Evolutionary conservation across 345 rosid species (phyloP).

Genomic region (Brassica juncea): DNA sequence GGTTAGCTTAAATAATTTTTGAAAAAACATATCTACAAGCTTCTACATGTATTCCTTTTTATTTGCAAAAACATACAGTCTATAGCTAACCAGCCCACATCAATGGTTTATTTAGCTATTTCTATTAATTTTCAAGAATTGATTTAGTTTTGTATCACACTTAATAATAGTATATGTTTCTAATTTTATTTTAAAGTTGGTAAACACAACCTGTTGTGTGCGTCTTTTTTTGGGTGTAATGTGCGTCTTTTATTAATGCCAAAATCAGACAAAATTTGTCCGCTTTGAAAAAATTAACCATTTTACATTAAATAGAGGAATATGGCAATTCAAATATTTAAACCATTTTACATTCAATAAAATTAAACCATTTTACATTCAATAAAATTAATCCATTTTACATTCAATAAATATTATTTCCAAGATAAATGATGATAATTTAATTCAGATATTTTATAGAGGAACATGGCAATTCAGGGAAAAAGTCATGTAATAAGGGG

Average conservation of each 20-base stretch:
- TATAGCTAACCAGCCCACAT: neutral
- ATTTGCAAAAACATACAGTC: neutral
- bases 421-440: neutral
- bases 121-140: neutral
- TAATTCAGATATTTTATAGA: constrained; percentile 26
- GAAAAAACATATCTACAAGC: neutral
- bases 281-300: neutral
- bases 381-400: neutral
- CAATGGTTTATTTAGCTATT: neutral
- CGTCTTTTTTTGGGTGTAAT: neutral
- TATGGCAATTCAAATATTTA: neutral
- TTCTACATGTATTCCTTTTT: neutral
- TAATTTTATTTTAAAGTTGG: neutral
- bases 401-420: neutral
- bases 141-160: too few relatives aligned
- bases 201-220: neutral
- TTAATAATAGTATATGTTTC: neutral
- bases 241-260: neutral
- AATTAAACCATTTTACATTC: neutral
- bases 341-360: neutral
- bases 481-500: constrained; percentile 18
- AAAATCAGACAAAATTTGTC: neutral
- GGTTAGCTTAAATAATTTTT: neutral
- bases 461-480: constrained; percentile 26
- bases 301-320: neutral